Evolutionary conservation across 164 flowering plant species (phyloP).

Genomic region (Kalanchoe fedtschenkoi): DNA sequence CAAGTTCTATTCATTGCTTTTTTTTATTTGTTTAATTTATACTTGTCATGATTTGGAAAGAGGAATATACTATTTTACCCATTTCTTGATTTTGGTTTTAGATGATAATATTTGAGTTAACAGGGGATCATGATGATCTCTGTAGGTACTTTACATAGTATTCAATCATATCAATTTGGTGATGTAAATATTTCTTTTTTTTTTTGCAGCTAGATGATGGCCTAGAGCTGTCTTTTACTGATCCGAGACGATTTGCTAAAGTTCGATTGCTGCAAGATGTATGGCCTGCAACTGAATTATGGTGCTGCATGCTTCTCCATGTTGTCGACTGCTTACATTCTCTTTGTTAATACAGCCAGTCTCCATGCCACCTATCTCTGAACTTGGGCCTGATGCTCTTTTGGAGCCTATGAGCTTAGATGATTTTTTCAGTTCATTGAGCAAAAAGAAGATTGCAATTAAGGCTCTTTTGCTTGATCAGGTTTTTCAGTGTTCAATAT

Average conservation of each 20-base stretch:
- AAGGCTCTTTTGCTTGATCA: conserved; percentile 90
- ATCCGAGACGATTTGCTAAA: conserved; percentile 93
- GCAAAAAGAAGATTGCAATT: conserved; percentile 75
- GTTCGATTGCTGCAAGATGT: conserved; percentile 93
- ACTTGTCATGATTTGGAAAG: neutral
- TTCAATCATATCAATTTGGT: neutral
- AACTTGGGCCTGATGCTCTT: conserved; percentile 95
- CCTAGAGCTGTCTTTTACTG: conserved; percentile 90
- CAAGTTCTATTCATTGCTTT: neutral
- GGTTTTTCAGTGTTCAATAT: conserved; percentile 22
- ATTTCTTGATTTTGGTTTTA: too few species aligned
- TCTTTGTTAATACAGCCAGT: conserved; percentile 51
- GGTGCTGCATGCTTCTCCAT: neutral
- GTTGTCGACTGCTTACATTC: neutral
- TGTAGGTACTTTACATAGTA: neutral
- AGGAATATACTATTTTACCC: too few species aligned
- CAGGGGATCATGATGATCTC: neutral
- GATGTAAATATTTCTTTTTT: neutral
- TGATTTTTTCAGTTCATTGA: conserved; percentile 43
- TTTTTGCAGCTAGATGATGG: conserved; percentile 82
- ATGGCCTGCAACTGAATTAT: conserved; percentile 12
- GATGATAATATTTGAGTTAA: neutral
- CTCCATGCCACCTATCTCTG: conserved; percentile 76
- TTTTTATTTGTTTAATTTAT: neutral
- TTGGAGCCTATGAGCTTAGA: conserved; percentile 62